Evolutionary conservation across 768 basidiomycete species (phyloP).

Genomic region (Tephrocybe sp.): DNA sequence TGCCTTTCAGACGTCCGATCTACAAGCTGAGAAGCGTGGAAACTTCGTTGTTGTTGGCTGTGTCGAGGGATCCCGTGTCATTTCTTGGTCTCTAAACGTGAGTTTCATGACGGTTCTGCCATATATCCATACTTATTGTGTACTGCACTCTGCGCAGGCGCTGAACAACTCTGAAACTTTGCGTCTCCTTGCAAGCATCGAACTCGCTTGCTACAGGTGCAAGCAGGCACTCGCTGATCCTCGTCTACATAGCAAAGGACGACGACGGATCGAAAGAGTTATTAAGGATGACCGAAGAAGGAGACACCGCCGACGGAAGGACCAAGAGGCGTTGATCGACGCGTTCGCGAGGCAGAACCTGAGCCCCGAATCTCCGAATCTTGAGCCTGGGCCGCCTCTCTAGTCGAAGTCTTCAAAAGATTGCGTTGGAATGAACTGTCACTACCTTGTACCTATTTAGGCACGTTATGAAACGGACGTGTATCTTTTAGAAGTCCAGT

Average conservation of each 20-base stretch:
- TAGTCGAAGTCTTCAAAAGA: constrained; percentile 15
- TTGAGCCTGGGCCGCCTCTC: constrained; percentile 24
- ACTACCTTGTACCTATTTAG: constrained; percentile 17
- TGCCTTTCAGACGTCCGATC: constrained; percentile 52
- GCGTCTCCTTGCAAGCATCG: constrained; percentile 78
- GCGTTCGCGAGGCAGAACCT: constrained; percentile 67
- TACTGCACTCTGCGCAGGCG: constrained; percentile 45
- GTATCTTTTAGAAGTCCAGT: constrained; percentile 12
- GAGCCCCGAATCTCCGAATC: constrained; percentile 26
- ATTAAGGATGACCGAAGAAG: constrained; percentile 84
- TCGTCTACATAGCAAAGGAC: constrained; percentile 58
- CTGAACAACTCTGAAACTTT: constrained; percentile 83
- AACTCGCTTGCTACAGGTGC: constrained; percentile 80
- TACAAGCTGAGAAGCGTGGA: constrained; percentile 85
- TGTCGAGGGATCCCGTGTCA: constrained; percentile 69
- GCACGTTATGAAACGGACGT: constrained; percentile 12
- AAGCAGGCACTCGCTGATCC: constrained; percentile 69
- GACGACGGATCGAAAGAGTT: constrained; percentile 74
- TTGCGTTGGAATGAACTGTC: constrained; percentile 4
- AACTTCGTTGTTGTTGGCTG: constrained; percentile 86
- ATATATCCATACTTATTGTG: constrained; percentile 2
- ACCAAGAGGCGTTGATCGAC: constrained; percentile 81
- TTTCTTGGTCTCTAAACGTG: constrained; percentile 87
- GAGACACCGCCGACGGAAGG: constrained; percentile 80
- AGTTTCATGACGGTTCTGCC: constrained; percentile 20